Evolutionary conservation across 345 rosid species (phyloP).

Genomic region (Raphanus sativus): DNA sequence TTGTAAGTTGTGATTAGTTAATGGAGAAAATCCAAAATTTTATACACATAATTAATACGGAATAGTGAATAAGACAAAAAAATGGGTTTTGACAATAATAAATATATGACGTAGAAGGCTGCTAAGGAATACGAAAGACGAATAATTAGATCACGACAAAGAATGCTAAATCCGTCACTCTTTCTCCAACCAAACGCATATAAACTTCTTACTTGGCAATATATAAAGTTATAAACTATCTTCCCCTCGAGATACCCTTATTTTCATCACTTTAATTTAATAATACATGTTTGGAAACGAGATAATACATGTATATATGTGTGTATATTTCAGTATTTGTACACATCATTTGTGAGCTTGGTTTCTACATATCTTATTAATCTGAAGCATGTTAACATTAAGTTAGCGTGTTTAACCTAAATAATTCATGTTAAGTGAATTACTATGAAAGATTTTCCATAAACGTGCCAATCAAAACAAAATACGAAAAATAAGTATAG

Average conservation of each 20-base stretch:
- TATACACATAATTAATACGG: constrained; percentile 11
- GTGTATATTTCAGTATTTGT: constrained; percentile 26
- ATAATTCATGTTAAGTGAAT: too few relatives aligned
- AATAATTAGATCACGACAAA: constrained; percentile 46
- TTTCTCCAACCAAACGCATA: constrained; percentile 43
- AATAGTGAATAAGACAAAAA: background rate
- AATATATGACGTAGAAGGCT: constrained; percentile 22
- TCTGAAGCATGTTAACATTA: too few relatives aligned
- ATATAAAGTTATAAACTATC: too few relatives aligned
- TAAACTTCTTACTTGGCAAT: constrained; percentile 31
- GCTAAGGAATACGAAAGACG: constrained; percentile 27
- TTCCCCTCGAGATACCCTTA: constrained; percentile 18
- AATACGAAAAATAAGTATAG: background rate
- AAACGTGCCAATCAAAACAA: background rate
- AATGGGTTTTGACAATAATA: background rate
- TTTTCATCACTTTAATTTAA: constrained; percentile 24
- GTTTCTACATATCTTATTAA: too few relatives aligned
- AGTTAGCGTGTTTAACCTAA: too few relatives aligned
- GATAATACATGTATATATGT: constrained; percentile 16
- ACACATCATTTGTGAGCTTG: constrained; percentile 17
- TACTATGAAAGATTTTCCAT: too few relatives aligned
- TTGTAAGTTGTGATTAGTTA: constrained; percentile 29
- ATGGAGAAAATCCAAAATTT: constrained; percentile 3
- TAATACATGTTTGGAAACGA: background rate
- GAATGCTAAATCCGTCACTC: constrained; percentile 61